Conservation (phyloP, 495 filamentous ascomycete species). For the Hypoxylon fragiforme region DNA sequence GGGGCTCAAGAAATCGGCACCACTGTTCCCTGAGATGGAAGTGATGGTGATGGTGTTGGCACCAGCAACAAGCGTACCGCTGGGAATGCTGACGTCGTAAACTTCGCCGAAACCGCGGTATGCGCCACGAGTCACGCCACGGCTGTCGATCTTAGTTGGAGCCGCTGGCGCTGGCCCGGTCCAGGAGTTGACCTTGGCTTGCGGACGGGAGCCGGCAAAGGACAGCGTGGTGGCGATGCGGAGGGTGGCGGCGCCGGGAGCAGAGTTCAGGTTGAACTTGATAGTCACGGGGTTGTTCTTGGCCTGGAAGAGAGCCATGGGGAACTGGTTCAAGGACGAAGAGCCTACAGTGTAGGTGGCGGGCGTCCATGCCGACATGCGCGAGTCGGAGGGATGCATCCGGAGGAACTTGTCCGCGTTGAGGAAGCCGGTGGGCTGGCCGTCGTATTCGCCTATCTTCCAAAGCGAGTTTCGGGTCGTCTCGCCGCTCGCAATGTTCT, state of each 20-base stretch:
- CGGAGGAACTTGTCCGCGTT: slow-evolving; percentile 66
- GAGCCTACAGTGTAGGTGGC: slow-evolving; percentile 62
- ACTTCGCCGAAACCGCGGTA: slow-evolving; percentile 65
- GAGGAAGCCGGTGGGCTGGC: slow-evolving; percentile 64
- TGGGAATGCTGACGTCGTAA: slow-evolving; percentile 59
- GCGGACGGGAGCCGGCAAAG: slow-evolving; percentile 59
- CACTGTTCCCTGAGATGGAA: slow-evolving; percentile 61
- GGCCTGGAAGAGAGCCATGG: slow-evolving; percentile 67
- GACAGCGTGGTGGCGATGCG: slow-evolving; percentile 66
- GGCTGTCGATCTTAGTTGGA: slow-evolving; percentile 64
- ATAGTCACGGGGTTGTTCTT: slow-evolving; percentile 67
- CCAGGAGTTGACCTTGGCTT: slow-evolving; percentile 56
- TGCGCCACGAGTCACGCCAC: slow-evolving; percentile 66
- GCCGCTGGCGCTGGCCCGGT: slow-evolving; percentile 52
- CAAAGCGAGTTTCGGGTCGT: slow-evolving; percentile 56
- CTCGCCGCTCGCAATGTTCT: slow-evolving; percentile 57
- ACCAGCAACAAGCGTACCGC: slow-evolving; percentile 59
- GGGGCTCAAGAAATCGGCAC: slow-evolving; percentile 57
- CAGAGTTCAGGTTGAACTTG: slow-evolving; percentile 57
- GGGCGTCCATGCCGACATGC: slow-evolving; percentile 63
- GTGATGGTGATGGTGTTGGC: slow-evolving; percentile 65
- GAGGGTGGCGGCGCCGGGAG: slow-evolving; percentile 57
- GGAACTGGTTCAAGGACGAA: slow-evolving; percentile 55
- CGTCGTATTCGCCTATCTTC: slow-evolving; percentile 67
- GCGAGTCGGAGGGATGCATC: slow-evolving; percentile 67